These are phyloP conservation scores for Papilionanthe hybrid DNA, from an alignment of 116 monocot genomes.

Conservation along the genomic window DNA sequence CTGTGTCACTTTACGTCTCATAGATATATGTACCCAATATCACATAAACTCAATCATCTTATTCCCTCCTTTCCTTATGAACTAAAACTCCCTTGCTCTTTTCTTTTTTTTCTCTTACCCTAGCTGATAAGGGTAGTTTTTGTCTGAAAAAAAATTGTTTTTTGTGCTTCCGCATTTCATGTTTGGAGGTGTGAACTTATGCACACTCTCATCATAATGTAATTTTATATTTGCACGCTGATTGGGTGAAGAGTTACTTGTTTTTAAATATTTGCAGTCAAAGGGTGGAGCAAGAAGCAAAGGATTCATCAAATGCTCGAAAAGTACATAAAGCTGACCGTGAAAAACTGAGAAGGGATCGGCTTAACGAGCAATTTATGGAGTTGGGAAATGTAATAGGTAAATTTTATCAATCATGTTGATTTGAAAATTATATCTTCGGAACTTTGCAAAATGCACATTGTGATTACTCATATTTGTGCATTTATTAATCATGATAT, in stretches of 20 bases:
- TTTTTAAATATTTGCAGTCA: constrained; percentile 33
- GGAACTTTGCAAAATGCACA: not conserved
- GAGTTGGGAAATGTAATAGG: constrained; percentile 82
- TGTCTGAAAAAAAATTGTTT: not conserved
- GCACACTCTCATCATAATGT: not conserved
- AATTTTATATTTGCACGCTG: not conserved
- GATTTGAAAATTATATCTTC: not conserved
- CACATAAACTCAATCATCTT: not conserved
- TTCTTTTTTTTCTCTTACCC: not conserved
- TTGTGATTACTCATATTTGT: not conserved
- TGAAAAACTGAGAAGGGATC: constrained; percentile 89
- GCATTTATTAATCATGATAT: not conserved
- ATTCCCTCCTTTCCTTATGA: not conserved
- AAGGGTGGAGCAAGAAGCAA: constrained; percentile 28
- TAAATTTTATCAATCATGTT: constrained; percentile 18
- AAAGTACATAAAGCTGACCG: constrained; percentile 94
- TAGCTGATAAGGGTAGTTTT: not conserved
- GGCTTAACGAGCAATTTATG: constrained; percentile 80
- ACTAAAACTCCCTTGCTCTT: no score
- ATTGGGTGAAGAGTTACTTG: not conserved
- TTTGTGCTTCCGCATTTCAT: not conserved
- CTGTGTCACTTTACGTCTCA: not conserved
- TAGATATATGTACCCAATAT: not conserved
- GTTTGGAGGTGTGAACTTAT: not conserved
- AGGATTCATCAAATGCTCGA: constrained; percentile 32